Evolutionary conservation across 2,329 filamentous ascomycete genomes (phyloP).

Genomic region (Talaromyces sp.): DNA sequence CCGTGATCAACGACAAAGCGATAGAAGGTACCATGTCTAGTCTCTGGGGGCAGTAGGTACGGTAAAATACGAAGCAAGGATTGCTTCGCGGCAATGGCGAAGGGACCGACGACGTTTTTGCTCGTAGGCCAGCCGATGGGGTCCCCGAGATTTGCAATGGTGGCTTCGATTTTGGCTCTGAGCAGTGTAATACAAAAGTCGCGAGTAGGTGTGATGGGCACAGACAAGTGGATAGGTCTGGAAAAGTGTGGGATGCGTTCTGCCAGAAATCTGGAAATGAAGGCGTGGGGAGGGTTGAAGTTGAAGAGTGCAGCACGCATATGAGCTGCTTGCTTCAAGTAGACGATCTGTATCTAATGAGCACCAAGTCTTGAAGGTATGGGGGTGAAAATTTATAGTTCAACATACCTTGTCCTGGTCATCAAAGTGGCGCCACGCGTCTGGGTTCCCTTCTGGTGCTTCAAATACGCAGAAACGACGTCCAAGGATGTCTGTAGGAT

Average conservation of each 20-base stretch:
- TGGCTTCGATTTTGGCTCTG: not conserved
- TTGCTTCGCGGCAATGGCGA: not conserved
- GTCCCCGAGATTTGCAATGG: not conserved
- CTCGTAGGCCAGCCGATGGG: not conserved
- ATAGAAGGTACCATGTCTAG: not conserved
- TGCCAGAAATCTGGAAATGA: not conserved
- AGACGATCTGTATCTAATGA: not conserved
- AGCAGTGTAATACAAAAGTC: constrained; percentile 1
- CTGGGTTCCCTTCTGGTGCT: not conserved
- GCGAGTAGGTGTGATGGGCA: not conserved
- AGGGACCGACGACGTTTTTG: not conserved
- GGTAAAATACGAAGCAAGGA: not conserved
- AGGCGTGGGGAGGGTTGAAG: not conserved
- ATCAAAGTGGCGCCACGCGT: not conserved
- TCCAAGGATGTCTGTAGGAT: not conserved
- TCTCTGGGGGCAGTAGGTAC: not conserved
- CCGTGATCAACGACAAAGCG: not conserved
- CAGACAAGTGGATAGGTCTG: not conserved
- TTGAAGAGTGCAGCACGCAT: not conserved
- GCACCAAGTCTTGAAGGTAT: not conserved
- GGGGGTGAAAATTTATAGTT: not conserved
- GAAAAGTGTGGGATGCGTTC: not conserved
- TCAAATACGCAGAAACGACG: constrained; percentile 2
- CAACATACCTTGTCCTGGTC: not conserved
- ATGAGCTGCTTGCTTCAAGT: not conserved